Percentiles rank a stretch among this genome's conserved stretches.
Conservation (phyloP, 192 early-diverging fungal genomes). For the Cladochytrium replicatum region DNA sequence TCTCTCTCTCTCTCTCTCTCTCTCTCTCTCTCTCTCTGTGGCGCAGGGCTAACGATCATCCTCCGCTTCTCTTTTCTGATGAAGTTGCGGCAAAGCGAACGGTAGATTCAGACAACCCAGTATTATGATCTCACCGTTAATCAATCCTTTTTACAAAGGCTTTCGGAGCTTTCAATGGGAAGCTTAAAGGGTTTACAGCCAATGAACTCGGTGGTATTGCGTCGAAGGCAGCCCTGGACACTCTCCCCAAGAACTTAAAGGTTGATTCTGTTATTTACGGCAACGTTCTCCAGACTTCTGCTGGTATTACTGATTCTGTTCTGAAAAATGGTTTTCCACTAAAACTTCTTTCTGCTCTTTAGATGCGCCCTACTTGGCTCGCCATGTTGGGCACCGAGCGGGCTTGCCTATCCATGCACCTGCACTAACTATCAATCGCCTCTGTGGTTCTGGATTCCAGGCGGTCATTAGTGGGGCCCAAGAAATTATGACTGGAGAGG, state of each 20-base stretch:
- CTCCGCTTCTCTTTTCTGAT: neutral
- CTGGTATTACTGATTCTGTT: constrained; percentile 22
- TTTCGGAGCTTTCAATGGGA: constrained; percentile 91
- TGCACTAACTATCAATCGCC: constrained; percentile 86
- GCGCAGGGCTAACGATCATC: neutral
- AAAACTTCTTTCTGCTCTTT: neutral
- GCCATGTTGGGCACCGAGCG: constrained; percentile 86
- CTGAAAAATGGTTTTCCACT: constrained; percentile 14
- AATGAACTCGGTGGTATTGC: constrained; percentile 72
- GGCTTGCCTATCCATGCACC: constrained; percentile 76
- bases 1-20: neutral
- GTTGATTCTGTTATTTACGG: constrained; percentile 91
- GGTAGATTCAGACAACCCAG: neutral
- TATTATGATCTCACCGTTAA: neutral
- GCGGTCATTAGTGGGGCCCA: constrained; percentile 88
- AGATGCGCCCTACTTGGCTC: constrained; percentile 83
- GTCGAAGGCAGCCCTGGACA: constrained; percentile 75
- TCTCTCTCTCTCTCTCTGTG: neutral
- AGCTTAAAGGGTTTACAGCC: constrained; percentile 75
- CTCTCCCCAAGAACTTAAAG: constrained; percentile 56
- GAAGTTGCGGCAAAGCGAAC: constrained; percentile 29
- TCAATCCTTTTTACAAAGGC: constrained; percentile 31
- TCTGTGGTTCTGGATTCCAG: constrained; percentile 96
- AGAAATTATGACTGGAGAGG: constrained; percentile 76
- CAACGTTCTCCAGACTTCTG: constrained; percentile 81